phyloP scores from a whole-genome alignment of 2,329 filamentous ascomycete genomes.

The Teratosphaeria gauchensis region DNA sequence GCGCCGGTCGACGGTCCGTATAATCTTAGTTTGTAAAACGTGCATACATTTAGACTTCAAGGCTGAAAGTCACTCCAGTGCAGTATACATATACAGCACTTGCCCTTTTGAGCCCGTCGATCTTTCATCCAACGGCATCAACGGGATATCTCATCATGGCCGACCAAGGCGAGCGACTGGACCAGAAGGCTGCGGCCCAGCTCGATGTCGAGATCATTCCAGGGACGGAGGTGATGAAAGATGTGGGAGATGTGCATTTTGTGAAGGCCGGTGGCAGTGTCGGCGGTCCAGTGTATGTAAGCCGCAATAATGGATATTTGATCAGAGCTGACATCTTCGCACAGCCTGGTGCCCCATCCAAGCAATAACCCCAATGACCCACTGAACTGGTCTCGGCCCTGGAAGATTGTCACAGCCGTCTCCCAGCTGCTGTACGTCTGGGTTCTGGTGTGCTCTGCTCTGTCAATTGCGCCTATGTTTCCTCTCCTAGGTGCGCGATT shows the following conservation, averaged over 20 bases:
- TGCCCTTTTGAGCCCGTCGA: neutral
- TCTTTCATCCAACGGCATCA: neutral
- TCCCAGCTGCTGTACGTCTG: conserved; percentile 34
- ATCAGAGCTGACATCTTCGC: neutral
- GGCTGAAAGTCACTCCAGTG: too few species aligned
- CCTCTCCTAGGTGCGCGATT: conserved; percentile 33
- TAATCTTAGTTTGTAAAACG: too few species aligned
- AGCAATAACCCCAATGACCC: conserved; percentile 17
- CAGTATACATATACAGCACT: neutral
- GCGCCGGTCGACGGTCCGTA: too few species aligned
- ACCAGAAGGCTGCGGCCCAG: conserved; percentile 11
- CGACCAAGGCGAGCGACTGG: conserved; percentile 1
- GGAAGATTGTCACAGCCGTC: conserved; percentile 27
- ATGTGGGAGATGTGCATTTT: conserved; percentile 18
- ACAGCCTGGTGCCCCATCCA: conserved; percentile 20
- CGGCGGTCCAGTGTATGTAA: conserved; percentile 17
- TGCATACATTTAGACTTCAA: too few species aligned
- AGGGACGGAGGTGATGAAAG: conserved; percentile 22
- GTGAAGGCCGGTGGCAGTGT: conserved; percentile 17
- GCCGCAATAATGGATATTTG: neutral
- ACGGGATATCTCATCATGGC: conserved; percentile 2
- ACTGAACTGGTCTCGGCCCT: conserved; percentile 19
- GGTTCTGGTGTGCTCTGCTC: conserved; percentile 33
- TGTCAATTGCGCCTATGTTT: conserved; percentile 37
- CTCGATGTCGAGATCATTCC: conserved; percentile 21